Evolutionary conservation across 2,329 filamentous ascomycete genomes (phyloP), one percentile per base, ranked within the genome.

Genomic region (Fusarium chaquense): DNA sequence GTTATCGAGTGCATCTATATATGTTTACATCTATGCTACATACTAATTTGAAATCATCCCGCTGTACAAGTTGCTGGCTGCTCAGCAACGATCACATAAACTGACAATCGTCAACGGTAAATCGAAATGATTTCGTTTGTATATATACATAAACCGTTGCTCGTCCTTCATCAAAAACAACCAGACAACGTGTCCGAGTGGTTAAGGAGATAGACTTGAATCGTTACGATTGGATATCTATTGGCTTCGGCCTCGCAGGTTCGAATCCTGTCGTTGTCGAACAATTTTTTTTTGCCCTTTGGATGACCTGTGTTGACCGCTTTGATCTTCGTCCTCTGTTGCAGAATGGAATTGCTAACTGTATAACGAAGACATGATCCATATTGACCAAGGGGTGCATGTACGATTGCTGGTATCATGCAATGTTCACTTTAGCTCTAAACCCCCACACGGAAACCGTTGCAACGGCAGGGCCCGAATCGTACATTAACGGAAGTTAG

Each of bases 201-300:
- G 59, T 62, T 62, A 62, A n/a, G 59, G 59, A 62, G 57, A 7
- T 12, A 63, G 60, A 63, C 60, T 62, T 63, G 60, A 63, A 63
- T 33, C 32, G 28, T 7, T 3, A 28, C n/a, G 28, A 9, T 41
- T 35, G 22, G 60, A 18, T 24, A 62, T 63, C 60, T 63, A 11
- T 8, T 63, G 60, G 60, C 60, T 62, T 62, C 49, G 60, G 58
- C 58, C 49, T 28, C 58, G 60, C 11, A 63, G 11, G 49, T 63
- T 63, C 60, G 49, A 62, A 63, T 26, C 43, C 11, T 56, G 43
- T 13, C 60, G 58, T 55, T 62, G 58, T 62, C 60, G 57, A n/a
- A 6, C 3, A 18, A 16, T 6, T 24, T 10, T 33, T 53, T 56
- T 56, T 56, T 55, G 32, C 7, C 9, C 18, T 30, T 36, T 38